Conservation (phyloP, 2,329 filamentous ascomycete genomes). For the Claviceps maximensis region DNA sequence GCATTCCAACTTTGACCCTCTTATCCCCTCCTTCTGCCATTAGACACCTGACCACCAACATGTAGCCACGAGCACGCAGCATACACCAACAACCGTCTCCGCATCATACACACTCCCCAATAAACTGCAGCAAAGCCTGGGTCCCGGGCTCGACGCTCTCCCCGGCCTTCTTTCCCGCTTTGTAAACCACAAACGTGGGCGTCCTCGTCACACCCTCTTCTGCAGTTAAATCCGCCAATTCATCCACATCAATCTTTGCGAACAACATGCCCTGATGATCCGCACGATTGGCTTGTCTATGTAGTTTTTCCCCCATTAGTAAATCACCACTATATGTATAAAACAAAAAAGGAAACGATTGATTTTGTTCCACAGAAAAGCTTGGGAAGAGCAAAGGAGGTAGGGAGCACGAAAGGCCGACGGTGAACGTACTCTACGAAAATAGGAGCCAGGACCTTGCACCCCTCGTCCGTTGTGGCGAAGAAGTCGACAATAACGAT, state of each 20-base stretch:
- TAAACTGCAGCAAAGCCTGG: slow-evolving; percentile 4
- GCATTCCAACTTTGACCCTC: too few relatives aligned
- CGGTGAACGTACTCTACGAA: slow-evolving; percentile 4
- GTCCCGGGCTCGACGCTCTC: slow-evolving; percentile 2
- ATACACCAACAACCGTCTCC: not conserved
- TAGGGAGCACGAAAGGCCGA: too few relatives aligned
- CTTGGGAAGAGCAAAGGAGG: too few relatives aligned
- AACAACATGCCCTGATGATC: not conserved
- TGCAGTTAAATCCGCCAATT: not conserved
- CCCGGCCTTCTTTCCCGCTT: not conserved
- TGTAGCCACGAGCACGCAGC: not conserved
- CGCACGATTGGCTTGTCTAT: slow-evolving; percentile 4
- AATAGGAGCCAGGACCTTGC: slow-evolving; percentile 4
- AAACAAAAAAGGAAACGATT: too few relatives aligned
- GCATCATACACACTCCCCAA: not conserved
- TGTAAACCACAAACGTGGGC: slow-evolving; percentile 2
- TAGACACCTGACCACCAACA: too few relatives aligned
- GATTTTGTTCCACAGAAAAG: too few relatives aligned
- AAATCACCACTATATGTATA: too few relatives aligned
- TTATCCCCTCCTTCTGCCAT: too few relatives aligned
- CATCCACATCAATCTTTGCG: slow-evolving; percentile 4
- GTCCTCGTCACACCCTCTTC: not conserved
- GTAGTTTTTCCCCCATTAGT: not conserved
- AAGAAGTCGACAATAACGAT: slow-evolving; percentile 4
- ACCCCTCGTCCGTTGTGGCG: slow-evolving; percentile 2